Base-by-base conservation (phyloP, 2,329 filamentous ascomycete genomes). In the Curvularia hawaiiensis region DNA sequence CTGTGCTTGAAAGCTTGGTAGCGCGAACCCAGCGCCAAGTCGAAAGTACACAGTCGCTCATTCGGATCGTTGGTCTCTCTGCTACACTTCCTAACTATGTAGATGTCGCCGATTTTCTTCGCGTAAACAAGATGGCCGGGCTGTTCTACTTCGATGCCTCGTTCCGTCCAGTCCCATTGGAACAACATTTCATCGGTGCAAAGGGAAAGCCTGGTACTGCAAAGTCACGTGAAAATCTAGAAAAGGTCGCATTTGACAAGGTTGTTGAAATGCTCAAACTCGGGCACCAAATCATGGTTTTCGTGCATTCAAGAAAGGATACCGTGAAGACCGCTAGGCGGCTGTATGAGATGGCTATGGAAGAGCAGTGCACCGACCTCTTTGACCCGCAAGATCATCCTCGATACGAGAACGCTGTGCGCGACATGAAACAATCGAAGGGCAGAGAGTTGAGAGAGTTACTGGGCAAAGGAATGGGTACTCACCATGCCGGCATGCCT, bases 221-320 rank as follows among this genome's bases (percentile, higher is more conserved):
- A 72, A 85, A 88, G 58, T 93, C 91, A 9, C 88, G 90, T 56
- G 94, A 97, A 38, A 98, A 98, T 64, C 81, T 99, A 28, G 95
- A 99, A 66, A 84, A 84, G 24, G 88, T 92, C 3, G 88, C 92
- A 0, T 99, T 96, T 72, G 93, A 98, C 65, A 99, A 99, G 74
- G 92, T 97, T 46, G 89, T 88, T 65, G 90, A 95, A 51, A 97
- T 99, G 93, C 82, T 99, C 3, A 87, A 92, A 71, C 82, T 83
- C 57, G 93, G 91, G n/a, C 95, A 99, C 70, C 95, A 99, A 75
- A 85, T 99, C 64, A 99, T 99, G 96, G 94, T 99, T 0, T 99
- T 99, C 75, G 96, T 99, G 11, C 96, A 99, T 75, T 97, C 94
- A 1, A 85, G 95, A 26, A 93, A 96, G 73, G 96, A 99, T 67